Base-by-base conservation (phyloP, 495 filamentous ascomycete genomes). In the Talaromyces adpressus region DNA sequence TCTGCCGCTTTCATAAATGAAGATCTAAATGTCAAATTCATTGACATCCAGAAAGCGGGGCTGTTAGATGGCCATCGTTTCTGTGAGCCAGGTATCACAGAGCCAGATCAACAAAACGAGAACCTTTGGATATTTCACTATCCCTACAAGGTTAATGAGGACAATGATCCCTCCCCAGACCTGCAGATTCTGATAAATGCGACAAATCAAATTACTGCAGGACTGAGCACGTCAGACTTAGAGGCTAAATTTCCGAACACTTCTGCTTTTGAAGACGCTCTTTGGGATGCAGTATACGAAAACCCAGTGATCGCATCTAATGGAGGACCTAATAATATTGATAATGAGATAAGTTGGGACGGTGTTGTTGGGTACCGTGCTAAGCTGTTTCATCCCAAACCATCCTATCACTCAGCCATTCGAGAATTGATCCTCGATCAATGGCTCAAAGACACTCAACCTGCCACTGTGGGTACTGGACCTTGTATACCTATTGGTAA, bases 361-460 rank as follows among this genome's bases (percentile, higher is more conserved):
- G 49, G 47, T 23, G 2, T 22, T 16, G 23, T 65, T 57, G 64
- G 64, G 20, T 29, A 14, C 5, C 56, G 64, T 11, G 59, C 45
- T 8, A 66, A 64, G 64, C 29, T 66, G 2, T 66, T 66, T 27
- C 64, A 66, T 63, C 64, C 64, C 64, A 66, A 36, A 3, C 52
- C 3, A 2, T 45, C 8, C 8, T 64, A 23, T 14, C 64, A 66
- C 39, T 7, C 53, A 3, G 45, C 51, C 4, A 66, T 66, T 4
- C 16, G 32, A 1, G 22, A 64, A 5, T 6, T 34, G 22, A 30
- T 66, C 16, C 16, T 58, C 0, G 29, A 58, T 2, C 64, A 66
- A 36, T 64, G 47, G 34, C 16, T 49, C 2, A 3, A 41, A 29
- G 32, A 57, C 12, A 23, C 5, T n/a, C 12, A 5, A 6, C 39